A percentile compares a stretch with the other conserved stretches of the same genome.
Conservation (phyloP, 1,139 yeast species). For the Pichia sp. region DNA sequence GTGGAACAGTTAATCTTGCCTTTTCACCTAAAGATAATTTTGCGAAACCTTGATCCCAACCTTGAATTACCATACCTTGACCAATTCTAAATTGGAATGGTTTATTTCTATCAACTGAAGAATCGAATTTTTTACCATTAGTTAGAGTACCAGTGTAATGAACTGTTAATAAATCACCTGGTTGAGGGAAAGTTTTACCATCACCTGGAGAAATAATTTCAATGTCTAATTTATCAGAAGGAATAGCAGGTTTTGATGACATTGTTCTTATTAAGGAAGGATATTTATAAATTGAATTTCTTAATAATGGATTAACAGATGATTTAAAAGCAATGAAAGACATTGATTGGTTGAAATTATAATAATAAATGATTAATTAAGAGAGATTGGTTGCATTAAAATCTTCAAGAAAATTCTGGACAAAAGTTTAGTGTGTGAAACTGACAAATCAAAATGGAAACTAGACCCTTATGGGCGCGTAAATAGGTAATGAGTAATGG, state of each 20-base stretch:
- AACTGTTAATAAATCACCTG: constrained; percentile 83
- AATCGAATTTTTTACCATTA: constrained; percentile 92
- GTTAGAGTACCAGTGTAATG: constrained; percentile 95
- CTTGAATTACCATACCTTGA: constrained; percentile 91
- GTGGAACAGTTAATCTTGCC: constrained; percentile 87
- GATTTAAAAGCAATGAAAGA: too few relatives aligned
- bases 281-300: neutral
- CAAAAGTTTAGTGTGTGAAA: too few relatives aligned
- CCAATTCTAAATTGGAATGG: constrained; percentile 94
- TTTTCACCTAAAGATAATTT: constrained; percentile 87
- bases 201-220: constrained; percentile 44
- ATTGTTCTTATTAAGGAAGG: constrained; percentile 2
- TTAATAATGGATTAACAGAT: too few relatives aligned
- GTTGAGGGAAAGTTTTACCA: constrained; percentile 77
- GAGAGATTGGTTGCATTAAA: too few relatives aligned
- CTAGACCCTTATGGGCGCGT: too few relatives aligned
- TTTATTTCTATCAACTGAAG: constrained; percentile 87
- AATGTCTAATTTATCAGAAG: constrained; percentile 23
- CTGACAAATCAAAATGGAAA: too few relatives aligned
- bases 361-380: too few relatives aligned
- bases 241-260: constrained; percentile 10
- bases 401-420: too few relatives aligned
- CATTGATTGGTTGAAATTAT: too few relatives aligned
- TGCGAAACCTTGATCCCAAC: constrained; percentile 95
- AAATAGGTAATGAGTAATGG: too few relatives aligned